Evolutionary conservation across 345 rosid species (phyloP).

Genomic region (Turritis glabra): DNA sequence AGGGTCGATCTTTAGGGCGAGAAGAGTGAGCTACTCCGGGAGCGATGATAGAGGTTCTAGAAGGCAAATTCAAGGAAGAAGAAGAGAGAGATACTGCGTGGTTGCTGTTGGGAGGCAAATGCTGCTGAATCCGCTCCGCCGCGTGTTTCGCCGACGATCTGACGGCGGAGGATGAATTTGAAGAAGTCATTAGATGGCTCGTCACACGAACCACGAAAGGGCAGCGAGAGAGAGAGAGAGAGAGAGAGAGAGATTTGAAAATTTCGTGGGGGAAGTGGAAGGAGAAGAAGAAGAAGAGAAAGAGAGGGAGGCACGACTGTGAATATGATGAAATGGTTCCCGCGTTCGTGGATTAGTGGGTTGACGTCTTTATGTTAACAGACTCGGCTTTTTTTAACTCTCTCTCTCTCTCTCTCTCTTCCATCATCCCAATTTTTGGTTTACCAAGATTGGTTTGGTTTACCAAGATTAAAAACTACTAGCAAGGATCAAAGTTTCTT

Average conservation of each 20-base stretch:
- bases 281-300: slow-evolving; percentile 4
- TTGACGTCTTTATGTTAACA: too few relatives aligned
- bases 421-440: too few relatives aligned
- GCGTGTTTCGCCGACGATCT: slow-evolving; percentile 46
- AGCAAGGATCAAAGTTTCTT: too few relatives aligned
- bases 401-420: too few relatives aligned
- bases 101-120: slow-evolving; percentile 33
- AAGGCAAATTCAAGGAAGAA: slow-evolving; percentile 35
- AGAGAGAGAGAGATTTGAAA: slow-evolving; percentile 21
- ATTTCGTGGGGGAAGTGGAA: slow-evolving; percentile 29
- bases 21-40: slow-evolving; percentile 35
- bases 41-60: slow-evolving; percentile 43
- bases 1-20: slow-evolving; percentile 48
- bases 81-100: slow-evolving; percentile 36
- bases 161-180: slow-evolving; percentile 35
- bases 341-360: slow-evolving; percentile 44
- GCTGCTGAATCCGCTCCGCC: slow-evolving; percentile 44
- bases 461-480: too few relatives aligned
- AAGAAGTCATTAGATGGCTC: slow-evolving; percentile 30
- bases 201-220: background rate
- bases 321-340: slow-evolving; percentile 44
- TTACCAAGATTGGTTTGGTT: too few relatives aligned
- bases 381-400: background rate
- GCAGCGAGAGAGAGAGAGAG: background rate
- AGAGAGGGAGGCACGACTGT: slow-evolving; percentile 38